Base-by-base conservation (phyloP, 106 monocot genomes). In the Phalaenopsis equestris region DNA sequence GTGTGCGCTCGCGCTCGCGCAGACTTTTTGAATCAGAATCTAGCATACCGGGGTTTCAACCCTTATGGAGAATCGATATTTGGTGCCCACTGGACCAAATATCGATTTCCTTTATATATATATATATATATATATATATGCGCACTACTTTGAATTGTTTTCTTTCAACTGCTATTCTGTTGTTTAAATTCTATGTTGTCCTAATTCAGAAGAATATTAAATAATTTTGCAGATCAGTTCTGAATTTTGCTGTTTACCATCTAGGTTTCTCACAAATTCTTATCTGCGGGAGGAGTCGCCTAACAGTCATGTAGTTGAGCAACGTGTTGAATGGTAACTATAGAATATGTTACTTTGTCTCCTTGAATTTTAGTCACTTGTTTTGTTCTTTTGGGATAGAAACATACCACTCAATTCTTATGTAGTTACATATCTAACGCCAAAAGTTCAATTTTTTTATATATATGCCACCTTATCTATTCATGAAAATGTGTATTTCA, bases 271-370 rank as follows among this genome's bases (percentile, higher is more conserved):
- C 79, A 90, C 99, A 81, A 99, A 99, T 89, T 36, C 89, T 65
- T 99, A 99, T 79, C 67, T 99, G 76, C 89, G 91, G 74, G 99
- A 95, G 81, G 99, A 99, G 86, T 77, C 84, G 76, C 91, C 93
- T 56, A 93, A 85, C 73, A 93, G 91, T 75, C 88, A 99, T 87
- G 99, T 91, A 21, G 95, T 99, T 74, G 99, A 99, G 83, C 99
- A 99, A 84, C 94, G 84, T 84, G 99, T 99, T 84, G 99, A 99
- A 84, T 99, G 99, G 99, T 99, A 95, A 23, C 77, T 75, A 39
- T 70, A 70, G 30, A 37, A 70, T 70, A 70, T 70, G 12, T 3
- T n/a, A n/a, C 61, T 21, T 64, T 64, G 64, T 24, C 23, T 64
- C 6, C 23, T 64, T 64, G 64, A 64, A 24, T 64, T 64, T 5